These are phyloP conservation scores for Flaveria brownii DNA, from an alignment of 129 eudicot species.

Conservation along the genomic window DNA sequence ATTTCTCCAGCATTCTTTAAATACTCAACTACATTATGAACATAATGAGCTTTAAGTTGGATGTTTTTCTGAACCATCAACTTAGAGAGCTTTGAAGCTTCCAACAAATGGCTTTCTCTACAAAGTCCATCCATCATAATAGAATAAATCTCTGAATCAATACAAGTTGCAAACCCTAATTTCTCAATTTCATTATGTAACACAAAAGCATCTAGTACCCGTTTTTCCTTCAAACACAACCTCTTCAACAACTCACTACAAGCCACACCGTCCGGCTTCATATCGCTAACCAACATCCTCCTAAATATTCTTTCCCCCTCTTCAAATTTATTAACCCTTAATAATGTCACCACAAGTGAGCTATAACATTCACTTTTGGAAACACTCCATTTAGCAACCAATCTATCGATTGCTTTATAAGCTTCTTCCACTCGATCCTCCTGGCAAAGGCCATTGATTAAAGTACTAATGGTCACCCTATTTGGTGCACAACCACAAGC, in stretches of 20 bases:
- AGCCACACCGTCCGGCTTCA: slow-evolving; percentile 70
- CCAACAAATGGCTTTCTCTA: slow-evolving; percentile 40
- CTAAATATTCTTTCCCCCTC: slow-evolving; percentile 68
- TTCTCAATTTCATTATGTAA: slow-evolving; percentile 53
- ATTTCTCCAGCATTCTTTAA: slow-evolving; percentile 42
- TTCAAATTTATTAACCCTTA: slow-evolving; percentile 40
- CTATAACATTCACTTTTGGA: slow-evolving; percentile 58
- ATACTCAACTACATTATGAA: slow-evolving; percentile 39
- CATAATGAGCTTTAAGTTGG: slow-evolving; percentile 44
- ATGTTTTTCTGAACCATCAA: slow-evolving; percentile 50
- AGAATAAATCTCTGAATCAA: slow-evolving; percentile 67
- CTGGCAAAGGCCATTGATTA: slow-evolving; percentile 62
- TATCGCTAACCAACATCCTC: slow-evolving; percentile 57
- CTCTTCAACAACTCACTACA: slow-evolving; percentile 52
- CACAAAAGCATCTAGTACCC: slow-evolving; percentile 54
- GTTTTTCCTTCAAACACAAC: slow-evolving; percentile 47
- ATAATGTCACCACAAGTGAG: slow-evolving; percentile 62
- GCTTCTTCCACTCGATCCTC: slow-evolving; percentile 63
- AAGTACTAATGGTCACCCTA: slow-evolving; percentile 47
- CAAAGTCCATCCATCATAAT: slow-evolving; percentile 60
- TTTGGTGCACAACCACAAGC: slow-evolving; percentile 56
- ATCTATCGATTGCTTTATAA: slow-evolving; percentile 53
- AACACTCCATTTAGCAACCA: slow-evolving; percentile 38
- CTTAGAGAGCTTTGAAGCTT: slow-evolving; percentile 63
- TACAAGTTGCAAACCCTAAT: slow-evolving; percentile 38